Base-by-base conservation (phyloP, 441 rosid genomes). In the Pelargonium cotyledonis region DNA sequence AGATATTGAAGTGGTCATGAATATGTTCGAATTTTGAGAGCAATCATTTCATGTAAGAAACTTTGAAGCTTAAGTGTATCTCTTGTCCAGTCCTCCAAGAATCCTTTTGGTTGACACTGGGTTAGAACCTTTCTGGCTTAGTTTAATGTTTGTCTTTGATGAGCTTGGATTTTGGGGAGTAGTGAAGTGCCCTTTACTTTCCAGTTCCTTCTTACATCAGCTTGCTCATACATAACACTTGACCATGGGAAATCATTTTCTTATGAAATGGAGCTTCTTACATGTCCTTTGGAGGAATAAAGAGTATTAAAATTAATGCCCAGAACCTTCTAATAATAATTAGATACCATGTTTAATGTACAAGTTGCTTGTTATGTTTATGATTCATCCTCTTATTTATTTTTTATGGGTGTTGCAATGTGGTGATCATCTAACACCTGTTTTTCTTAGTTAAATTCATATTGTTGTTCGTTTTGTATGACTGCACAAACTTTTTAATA, bases 311-410 rank as follows among this genome's bases (percentile, higher is more conserved):
- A 58, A 19, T 10, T 18, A 19, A 58, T 58, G 63, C 40, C 35
- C 65, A 5, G 6, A 23, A 23, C 65, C 65, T 61, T 21, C 65
- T 18, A 61, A 61, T 61, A 53, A 66, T 14, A 46, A 46, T 67
- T 67, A 58, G 35, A 62, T 23, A 47, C 31, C 49, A 12, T 44
- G 62, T 38, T 65, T 55, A 10, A 38, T 31, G 57, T 18, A 9
- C 7, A 2, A n/a, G 18, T 14, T 51, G 58, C 58, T 51, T 51
- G 15, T 15, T 51, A 51, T 51, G 9, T 51, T 3, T 14, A 51
- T 14, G 15, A n/a, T 51, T 15, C 19, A 51, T 16, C 23, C 41
- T 70, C 6, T 19, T 70, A 12, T 7, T 14, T 6, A 15, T 51
- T 40, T 71, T 63, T 35, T 23, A 53, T 14, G 19, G 7, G 26